Percentiles rank a stretch among this genome's conserved stretches.
phyloP scores from a whole-genome alignment of 2,329 filamentous ascomycete genomes.

The Sporothrix curviconia region DNA sequence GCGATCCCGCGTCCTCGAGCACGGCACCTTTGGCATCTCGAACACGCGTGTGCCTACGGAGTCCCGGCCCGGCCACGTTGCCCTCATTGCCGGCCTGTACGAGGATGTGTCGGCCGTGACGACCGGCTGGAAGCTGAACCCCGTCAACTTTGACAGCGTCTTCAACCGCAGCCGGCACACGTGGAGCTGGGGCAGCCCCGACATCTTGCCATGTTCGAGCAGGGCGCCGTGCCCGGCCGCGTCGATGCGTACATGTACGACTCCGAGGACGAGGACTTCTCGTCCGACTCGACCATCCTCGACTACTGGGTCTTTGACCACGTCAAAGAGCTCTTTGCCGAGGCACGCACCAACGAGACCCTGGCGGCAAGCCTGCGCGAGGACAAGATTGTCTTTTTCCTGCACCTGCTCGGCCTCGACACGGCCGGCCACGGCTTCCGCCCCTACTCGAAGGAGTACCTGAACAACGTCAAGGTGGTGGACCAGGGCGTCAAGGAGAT shows the following conservation, averaged over 20 bases:
- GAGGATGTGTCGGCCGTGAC: constrained; percentile 97
- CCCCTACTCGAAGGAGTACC: constrained; percentile 91
- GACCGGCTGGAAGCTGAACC: constrained; percentile 97
- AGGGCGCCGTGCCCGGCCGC: constrained; percentile 79
- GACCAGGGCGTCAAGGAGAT: constrained; percentile 85
- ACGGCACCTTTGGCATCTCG: constrained; percentile 94
- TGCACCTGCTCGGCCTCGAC: constrained; percentile 87
- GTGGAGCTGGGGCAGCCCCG: constrained; percentile 98
- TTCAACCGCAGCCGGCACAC: constrained; percentile 96
- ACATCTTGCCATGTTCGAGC: constrained; percentile 97
- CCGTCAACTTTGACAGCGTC: constrained; percentile 96
- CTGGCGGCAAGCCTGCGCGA: constrained; percentile 66
- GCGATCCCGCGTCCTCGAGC: constrained; percentile 76
- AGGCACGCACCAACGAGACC: constrained; percentile 70
- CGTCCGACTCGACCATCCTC: constrained; percentile 68
- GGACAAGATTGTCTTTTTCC: constrained; percentile 89
- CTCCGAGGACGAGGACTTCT: constrained; percentile 84
- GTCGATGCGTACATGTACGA: constrained; percentile 84
- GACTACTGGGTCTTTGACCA: constrained; percentile 95
- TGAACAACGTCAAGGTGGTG: constrained; percentile 90
- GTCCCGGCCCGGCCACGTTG: constrained; percentile 92
- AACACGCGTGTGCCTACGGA: constrained; percentile 96
- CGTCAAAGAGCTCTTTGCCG: constrained; percentile 78
- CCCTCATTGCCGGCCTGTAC: constrained; percentile 91
- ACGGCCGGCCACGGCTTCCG: constrained; percentile 80